Evolutionary conservation across 352 stramenopile genomes (phyloP), one percentile per base, ranked within the genome.

Genomic region (Phytopythium cucurbitacearum): DNA sequence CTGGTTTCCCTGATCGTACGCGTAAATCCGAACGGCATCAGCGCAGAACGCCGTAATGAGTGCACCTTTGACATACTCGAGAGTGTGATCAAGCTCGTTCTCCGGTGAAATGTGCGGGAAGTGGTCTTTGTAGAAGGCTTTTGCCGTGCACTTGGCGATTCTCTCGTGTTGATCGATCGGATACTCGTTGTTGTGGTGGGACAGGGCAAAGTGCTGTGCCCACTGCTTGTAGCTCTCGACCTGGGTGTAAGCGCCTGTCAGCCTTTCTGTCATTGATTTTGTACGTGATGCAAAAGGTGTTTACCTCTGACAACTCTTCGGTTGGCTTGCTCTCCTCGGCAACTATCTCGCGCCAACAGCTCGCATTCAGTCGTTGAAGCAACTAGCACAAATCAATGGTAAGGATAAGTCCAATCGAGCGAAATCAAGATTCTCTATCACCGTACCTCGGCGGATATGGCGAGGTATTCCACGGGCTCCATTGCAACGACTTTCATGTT

Each of bases 201-300:
- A 64, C 1, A 86, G 48, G 40, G 67, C 71, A 56, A 86, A 90
- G 48, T 88, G 78, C 12, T 88, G 57, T 0, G 82, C 71, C 77
- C 82, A 92, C 41, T 76, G 74, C 51, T 85, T 89, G 53, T 85
- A 90, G 53, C 77, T 92, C 46, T 86, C 77, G 11, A 72, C 80
- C 75, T 85, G n/a, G 21, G 21, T 28, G 21, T 28, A 2, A 28
- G 15, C 47, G 36, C 51, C 40, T 33, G 15, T 11, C 12, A 28
- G 6, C 16, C n/a, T 9, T 37, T 39, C 6, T 3, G 15, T 21
- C 3, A 40, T 0, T 12, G 8, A 50, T 7, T 35, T 5, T 32
- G 43, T 32, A 42, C 3, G 11, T 13, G 7, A 48, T 3, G 2
- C 28, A 56, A 3, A 15, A 5, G 33, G 1, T 36, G 2, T 33